These are phyloP conservation scores for Tillandsia leiboldiana DNA, from an alignment of 176 grass and related monocot genomes.

Conservation along the genomic window DNA sequence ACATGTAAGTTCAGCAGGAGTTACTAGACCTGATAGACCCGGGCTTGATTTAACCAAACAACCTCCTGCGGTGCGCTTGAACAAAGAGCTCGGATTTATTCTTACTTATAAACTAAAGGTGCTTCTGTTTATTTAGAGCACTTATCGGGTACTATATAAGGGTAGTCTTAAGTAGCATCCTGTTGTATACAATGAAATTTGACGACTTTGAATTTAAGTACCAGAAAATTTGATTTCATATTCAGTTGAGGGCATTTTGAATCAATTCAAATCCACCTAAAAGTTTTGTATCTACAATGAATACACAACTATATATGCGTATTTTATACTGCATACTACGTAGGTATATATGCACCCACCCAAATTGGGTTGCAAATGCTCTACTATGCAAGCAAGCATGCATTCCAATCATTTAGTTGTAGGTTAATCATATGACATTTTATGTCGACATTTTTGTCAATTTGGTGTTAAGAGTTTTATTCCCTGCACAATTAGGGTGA, in stretches of 20 bases:
- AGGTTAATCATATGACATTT: not conserved
- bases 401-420: not conserved
- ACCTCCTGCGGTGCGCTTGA: slow-evolving; percentile 86
- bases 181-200: not conserved
- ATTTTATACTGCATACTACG: not conserved
- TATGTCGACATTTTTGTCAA: not conserved
- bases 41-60: slow-evolving; percentile 96
- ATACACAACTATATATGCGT: too few species aligned
- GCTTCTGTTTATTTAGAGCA: not conserved
- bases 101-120: slow-evolving; percentile 94
- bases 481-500: slow-evolving; percentile 43
- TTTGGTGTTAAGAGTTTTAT: not conserved
- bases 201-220: not conserved
- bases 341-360: not conserved
- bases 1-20: slow-evolving; percentile 92
- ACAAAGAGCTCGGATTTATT: slow-evolving; percentile 93
- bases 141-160: not conserved
- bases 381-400: slow-evolving; percentile 12
- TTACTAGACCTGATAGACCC: slow-evolving; percentile 87
- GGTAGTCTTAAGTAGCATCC: not conserved
- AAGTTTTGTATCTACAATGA: too few species aligned
- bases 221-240: not conserved
- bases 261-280: not conserved
- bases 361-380: not conserved
- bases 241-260: not conserved